Percentiles rank a stretch among this genome's conserved stretches.
phyloP scores from a whole-genome alignment of 225 moss, liverwort and hornwort species.

The Sphagnum contortum region DNA sequence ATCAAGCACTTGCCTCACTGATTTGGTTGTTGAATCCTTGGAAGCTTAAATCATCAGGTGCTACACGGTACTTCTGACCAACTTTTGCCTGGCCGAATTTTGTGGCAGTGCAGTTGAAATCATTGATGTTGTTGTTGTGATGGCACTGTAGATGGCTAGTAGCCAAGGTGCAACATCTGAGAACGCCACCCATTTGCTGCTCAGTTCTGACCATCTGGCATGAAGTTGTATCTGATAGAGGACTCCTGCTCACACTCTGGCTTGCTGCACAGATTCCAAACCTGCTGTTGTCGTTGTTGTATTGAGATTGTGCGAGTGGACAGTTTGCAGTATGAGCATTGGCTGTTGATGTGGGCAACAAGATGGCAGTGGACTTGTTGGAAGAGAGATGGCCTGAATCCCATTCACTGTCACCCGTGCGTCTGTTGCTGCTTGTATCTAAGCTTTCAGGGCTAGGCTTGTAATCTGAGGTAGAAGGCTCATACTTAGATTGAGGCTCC shows the following conservation, averaged over 20 bases:
- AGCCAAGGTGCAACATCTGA: constrained; percentile 41
- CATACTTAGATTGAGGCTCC: neutral
- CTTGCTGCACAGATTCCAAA: constrained; percentile 2
- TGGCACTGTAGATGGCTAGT: constrained; percentile 29
- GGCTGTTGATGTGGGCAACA: neutral
- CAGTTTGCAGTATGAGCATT: too few species aligned
- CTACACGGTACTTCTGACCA: neutral
- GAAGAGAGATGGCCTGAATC: neutral
- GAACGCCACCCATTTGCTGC: constrained; percentile 26
- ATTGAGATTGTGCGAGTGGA: neutral
- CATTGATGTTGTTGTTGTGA: constrained; percentile 2
- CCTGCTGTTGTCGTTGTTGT: neutral
- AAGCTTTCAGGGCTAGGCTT: constrained; percentile 1
- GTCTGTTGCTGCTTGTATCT: neutral
- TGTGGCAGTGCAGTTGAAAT: neutral
- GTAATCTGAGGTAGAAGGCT: neutral
- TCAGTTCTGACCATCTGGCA: constrained; percentile 8
- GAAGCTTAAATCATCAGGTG: neutral
- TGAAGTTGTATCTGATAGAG: constrained; percentile 3
- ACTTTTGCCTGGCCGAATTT: neutral
- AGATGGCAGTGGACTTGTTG: neutral
- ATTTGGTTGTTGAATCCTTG: neutral
- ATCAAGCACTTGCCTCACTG: constrained; percentile 6
- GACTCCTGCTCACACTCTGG: constrained; percentile 11
- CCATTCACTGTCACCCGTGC: neutral